These are phyloP conservation scores for Helianthus annuus DNA, from an alignment of 129 eudicot genomes.

Conservation along the genomic window DNA sequence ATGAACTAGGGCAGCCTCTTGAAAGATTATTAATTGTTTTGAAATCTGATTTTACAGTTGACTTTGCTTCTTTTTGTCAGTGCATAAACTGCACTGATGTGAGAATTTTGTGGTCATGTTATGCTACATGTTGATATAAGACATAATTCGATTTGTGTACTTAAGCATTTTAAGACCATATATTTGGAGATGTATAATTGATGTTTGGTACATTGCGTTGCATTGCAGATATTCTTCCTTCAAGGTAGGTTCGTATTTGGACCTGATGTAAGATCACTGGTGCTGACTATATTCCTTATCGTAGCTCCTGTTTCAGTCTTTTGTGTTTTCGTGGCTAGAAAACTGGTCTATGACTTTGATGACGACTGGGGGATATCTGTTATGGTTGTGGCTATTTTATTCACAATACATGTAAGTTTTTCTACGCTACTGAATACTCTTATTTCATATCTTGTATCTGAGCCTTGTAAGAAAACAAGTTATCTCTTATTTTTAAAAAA, in stretches of 20 bases:
- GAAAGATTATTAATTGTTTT: conserved; percentile 5
- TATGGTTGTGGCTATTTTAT: conserved; percentile 66
- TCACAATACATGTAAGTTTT: conserved; percentile 71
- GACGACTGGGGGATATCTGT: conserved; percentile 69
- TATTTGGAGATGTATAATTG: conserved; percentile 1
- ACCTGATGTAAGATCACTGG: conserved; percentile 92
- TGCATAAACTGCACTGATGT: not conserved
- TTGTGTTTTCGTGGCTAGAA: conserved; percentile 88
- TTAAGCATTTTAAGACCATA: conserved; percentile 10
- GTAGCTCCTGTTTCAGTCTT: conserved; percentile 80
- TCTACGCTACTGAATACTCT: conserved; percentile 12
- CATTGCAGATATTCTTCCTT: conserved; percentile 81
- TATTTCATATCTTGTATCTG: not conserved
- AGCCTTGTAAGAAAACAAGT: not conserved
- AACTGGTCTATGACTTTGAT: conserved; percentile 66
- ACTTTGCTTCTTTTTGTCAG: conserved; percentile 16
- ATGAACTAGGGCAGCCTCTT: conserved; percentile 14
- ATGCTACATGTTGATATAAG: not conserved
- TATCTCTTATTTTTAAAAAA: not conserved
- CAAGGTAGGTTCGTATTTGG: conserved; percentile 93
- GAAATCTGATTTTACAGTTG: conserved; percentile 6
- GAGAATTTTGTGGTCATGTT: conserved; percentile 15
- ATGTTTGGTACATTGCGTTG: conserved; percentile 13
- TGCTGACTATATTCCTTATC: conserved; percentile 82
- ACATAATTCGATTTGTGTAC: not conserved